Conservation (phyloP, 345 rosid species). For the Odontarrhena argentea region DNA sequence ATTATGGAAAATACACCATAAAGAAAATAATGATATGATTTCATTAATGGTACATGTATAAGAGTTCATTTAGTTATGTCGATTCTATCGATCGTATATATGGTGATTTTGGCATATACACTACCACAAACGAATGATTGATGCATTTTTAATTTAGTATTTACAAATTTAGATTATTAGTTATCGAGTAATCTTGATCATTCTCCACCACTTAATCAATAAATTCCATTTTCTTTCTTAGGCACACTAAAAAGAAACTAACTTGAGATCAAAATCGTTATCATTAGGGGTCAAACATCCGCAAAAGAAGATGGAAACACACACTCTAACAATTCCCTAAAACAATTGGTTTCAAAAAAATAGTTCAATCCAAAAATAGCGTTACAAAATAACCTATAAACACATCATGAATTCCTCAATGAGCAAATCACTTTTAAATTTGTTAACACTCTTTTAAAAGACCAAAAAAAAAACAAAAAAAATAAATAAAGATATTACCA, state of each 20-base stretch:
- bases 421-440: slow-evolving; percentile 29
- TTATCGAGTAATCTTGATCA: slow-evolving; percentile 5
- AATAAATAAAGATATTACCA: slow-evolving; percentile 32
- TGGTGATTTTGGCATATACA: no score
- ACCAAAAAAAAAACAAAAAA: background rate
- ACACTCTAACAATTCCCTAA: slow-evolving; percentile 4
- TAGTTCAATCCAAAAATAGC: slow-evolving; percentile 13
- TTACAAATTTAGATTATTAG: slow-evolving; percentile 1
- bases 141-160: no score
- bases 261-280: background rate
- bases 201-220: slow-evolving; percentile 24
- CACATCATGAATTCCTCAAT: slow-evolving; percentile 20
- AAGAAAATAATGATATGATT: no score
- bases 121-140: no score
- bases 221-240: background rate
- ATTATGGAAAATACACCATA: no score
- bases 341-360: background rate
- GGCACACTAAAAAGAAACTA: background rate
- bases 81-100: no score
- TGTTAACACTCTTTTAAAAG: slow-evolving; percentile 22
- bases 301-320: slow-evolving; percentile 36
- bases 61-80: no score
- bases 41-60: no score
- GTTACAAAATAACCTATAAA: background rate
- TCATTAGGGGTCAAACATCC: slow-evolving; percentile 25